These are phyloP conservation scores for Myotisia sp. DNA, from an alignment of 2,329 filamentous ascomycete species.

Conservation along the genomic window DNA sequence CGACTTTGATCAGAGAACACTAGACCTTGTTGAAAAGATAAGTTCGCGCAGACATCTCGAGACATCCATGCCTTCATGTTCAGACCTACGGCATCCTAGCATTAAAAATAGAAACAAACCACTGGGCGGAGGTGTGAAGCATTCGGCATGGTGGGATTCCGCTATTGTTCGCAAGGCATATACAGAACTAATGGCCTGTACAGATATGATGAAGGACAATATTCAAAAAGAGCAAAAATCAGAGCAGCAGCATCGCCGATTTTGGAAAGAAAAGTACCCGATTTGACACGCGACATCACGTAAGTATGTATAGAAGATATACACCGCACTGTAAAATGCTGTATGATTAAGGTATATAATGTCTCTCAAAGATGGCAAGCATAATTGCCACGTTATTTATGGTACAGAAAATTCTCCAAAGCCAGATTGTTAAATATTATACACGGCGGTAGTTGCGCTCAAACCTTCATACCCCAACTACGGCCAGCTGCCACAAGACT, in stretches of 20 bases:
- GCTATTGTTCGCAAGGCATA: conserved; percentile 9
- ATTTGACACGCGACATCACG: too few relatives aligned
- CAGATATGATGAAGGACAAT: conserved; percentile 1
- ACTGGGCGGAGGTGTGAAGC: not conserved
- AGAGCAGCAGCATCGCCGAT: too few relatives aligned
- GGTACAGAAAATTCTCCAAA: too few relatives aligned
- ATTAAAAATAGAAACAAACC: not conserved
- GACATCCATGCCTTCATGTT: conserved; percentile 1
- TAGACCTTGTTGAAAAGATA: conserved; percentile 20
- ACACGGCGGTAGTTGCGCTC: conserved; percentile 14
- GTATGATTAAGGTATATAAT: too few relatives aligned
- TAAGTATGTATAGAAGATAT: too few relatives aligned
- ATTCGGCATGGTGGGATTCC: conserved; percentile 10
- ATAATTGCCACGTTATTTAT: too few relatives aligned
- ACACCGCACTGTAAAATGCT: too few relatives aligned
- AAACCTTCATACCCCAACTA: conserved; percentile 77
- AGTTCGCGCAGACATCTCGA: conserved; percentile 17
- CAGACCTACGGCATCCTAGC: not conserved
- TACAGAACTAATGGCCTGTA: conserved; percentile 8
- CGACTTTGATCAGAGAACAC: conserved; percentile 23
- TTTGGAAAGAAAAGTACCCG: too few relatives aligned
- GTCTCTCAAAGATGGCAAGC: too few relatives aligned
- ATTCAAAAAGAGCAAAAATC: conserved; percentile 3
- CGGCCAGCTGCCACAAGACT: conserved; percentile 68
- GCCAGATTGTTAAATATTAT: not conserved